Percentiles rank a stretch among this genome's conserved stretches.
Conservation (phyloP, 2,329 filamentous ascomycete species). For the Fusarium haematococcum region DNA sequence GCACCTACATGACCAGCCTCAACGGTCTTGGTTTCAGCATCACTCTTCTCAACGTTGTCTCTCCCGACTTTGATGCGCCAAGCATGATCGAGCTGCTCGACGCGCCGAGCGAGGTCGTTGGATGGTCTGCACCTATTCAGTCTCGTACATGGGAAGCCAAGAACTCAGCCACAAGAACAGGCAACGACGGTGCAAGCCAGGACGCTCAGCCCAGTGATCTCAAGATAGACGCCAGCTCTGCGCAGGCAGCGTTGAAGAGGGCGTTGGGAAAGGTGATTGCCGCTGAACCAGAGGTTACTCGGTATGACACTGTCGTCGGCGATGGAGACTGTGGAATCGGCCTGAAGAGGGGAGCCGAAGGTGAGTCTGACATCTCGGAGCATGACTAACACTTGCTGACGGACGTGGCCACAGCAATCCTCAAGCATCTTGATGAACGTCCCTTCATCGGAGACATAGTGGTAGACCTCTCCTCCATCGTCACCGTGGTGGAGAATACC, state of each 20-base stretch:
- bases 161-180: conserved; percentile 61
- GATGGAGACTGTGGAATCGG: conserved; percentile 93
- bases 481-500: conserved; percentile 65
- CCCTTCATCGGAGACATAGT: conserved; percentile 64
- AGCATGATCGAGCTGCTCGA: conserved; percentile 78
- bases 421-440: conserved; percentile 60
- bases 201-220: conserved; percentile 60
- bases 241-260: conserved; percentile 64
- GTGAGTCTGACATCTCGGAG: conserved; percentile 48
- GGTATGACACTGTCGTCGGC: conserved; percentile 84
- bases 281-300: conserved; percentile 78
- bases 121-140: conserved; percentile 75
- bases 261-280: conserved; percentile 72
- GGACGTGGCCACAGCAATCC: conserved; percentile 56
- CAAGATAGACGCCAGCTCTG: conserved; percentile 62
- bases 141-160: conserved; percentile 73
- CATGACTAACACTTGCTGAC: conserved; percentile 34
- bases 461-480: conserved; percentile 64
- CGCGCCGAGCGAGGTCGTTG: conserved; percentile 74
- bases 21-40: conserved; percentile 83
- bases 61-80: conserved; percentile 67
- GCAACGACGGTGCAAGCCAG: conserved; percentile 47
- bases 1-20: conserved; percentile 83
- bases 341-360: conserved; percentile 87
- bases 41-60: conserved; percentile 73